Evolutionary conservation across 2,329 filamentous ascomycete genomes (phyloP), one percentile per base, ranked within the genome.

Genomic region (Aspergillus piperis): DNA sequence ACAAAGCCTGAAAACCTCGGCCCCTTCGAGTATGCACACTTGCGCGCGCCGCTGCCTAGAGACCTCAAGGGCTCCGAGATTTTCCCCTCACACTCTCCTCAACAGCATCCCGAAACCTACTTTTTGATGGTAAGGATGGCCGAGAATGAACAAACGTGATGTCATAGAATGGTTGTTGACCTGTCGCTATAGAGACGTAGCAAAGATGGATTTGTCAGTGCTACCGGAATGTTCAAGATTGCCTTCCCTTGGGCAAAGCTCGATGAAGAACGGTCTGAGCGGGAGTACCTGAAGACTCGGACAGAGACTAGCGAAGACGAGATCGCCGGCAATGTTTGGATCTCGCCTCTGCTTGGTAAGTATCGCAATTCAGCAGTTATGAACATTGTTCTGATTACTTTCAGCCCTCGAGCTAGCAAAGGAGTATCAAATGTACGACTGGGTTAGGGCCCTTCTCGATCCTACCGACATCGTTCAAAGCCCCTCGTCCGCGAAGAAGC

Each of bases 311-410:
- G 92, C 69, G 84, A 84, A 59, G 93, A 98, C 73, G 95, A 98
- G 82, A 92, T 95, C 30, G 95, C 95, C 25, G 95, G 95, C 49
- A 99, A 97, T 76, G 87, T 99, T 55, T 99, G 95, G 95, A 93
- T 98, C 54, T 87, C 92, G 50, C 92, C 94, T 5, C 83, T 89
- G 66, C 81, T 86, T 73, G 87, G 87, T 89, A 80, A 68, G 78
- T 57, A 5, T 48, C 32, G 30, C 15, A 7, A 19, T 57, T 52
- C 50, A 36, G 8, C 17, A 30, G n/a, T 41, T 23, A 36, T 44
- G 25, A 3, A 23, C 53, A 5, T 44, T 7, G 19, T 17, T 42
- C 67, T 68, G 49, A 70, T 6, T 8, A 47, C 36, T 39, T n/a
- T 79, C 86, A 86, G 95, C 95, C 38, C 84, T 99, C 48, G 80